phyloP scores from a whole-genome alignment of 176 grass and related monocot genomes.

The Pharus latifolius region DNA sequence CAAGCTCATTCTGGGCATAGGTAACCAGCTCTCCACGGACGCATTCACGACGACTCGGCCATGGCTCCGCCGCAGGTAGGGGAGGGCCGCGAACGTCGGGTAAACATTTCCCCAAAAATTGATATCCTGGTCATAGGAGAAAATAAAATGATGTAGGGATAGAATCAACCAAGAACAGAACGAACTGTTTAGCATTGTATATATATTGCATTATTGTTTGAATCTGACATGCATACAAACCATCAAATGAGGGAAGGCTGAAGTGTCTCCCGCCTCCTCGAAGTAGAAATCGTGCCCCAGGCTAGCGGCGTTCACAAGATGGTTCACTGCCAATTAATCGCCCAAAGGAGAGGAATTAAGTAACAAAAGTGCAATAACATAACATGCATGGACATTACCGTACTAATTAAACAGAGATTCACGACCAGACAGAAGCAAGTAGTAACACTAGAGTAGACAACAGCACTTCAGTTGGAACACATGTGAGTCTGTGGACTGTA shows the following conservation, averaged over 20 bases:
- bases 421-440: too few species aligned
- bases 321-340: constrained; percentile 47
- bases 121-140: constrained; percentile 34
- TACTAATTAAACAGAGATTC: too few species aligned
- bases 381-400: too few species aligned
- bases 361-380: neutral
- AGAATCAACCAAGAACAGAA: neutral
- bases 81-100: constrained; percentile 69
- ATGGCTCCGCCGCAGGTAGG: constrained; percentile 44
- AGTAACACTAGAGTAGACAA: too few species aligned
- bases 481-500: too few species aligned
- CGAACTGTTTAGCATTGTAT: too few species aligned
- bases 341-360: too few species aligned
- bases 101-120: constrained; percentile 98
- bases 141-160: neutral
- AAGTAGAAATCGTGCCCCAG: constrained; percentile 72
- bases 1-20: constrained; percentile 85
- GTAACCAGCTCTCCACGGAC: constrained; percentile 75
- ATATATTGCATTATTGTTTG: too few species aligned
- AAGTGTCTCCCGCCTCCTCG: constrained; percentile 68
- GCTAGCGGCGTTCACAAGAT: constrained; percentile 90
- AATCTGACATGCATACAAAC: neutral
- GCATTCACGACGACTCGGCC: constrained; percentile 77
- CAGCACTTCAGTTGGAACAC: too few species aligned
- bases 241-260: constrained; percentile 83